Percentiles rank a stretch among this genome's conserved stretches.
Conservation (phyloP, 177 flowering plant genomes). For the Vitis hybrid region DNA sequence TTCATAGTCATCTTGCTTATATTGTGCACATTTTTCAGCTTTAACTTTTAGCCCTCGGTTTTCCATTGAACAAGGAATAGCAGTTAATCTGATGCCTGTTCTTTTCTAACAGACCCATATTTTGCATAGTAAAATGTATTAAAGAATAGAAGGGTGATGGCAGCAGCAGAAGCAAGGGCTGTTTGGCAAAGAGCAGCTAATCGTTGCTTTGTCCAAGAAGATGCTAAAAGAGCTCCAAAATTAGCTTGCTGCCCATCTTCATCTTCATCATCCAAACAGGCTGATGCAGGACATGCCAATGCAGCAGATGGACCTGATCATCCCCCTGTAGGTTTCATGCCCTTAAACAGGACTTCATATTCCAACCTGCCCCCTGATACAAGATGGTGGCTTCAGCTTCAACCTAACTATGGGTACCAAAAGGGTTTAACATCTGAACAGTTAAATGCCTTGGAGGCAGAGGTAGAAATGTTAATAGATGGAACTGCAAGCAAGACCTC, state of each 20-base stretch:
- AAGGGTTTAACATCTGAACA: conserved; percentile 52
- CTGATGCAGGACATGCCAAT: conserved; percentile 41
- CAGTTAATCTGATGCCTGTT: background rate
- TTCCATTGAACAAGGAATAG: no score
- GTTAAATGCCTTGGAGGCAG: conserved; percentile 39
- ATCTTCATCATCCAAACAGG: conserved; percentile 50
- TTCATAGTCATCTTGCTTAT: background rate
- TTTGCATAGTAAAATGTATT: conserved; percentile 24
- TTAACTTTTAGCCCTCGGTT: no score
- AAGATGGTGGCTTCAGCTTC: conserved; percentile 76
- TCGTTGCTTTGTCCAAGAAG: conserved; percentile 92
- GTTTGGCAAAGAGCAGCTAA: conserved; percentile 92
- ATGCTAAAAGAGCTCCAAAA: conserved; percentile 94
- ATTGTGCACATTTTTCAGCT: background rate
- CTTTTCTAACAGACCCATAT: conserved; percentile 1
- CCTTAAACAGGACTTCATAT: conserved; percentile 42
- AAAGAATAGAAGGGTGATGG: conserved; percentile 47
- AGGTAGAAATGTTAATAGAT: conserved; percentile 28
- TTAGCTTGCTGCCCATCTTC: conserved; percentile 75
- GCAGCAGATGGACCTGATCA: conserved; percentile 35
- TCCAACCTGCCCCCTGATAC: conserved; percentile 45
- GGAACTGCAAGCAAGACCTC: conserved; percentile 18
- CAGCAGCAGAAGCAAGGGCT: conserved; percentile 93
- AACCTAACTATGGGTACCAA: conserved; percentile 45
- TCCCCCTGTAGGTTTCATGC: conserved; percentile 37